phyloP scores from a whole-genome alignment of 225 moss, liverwort and hornwort genomes.

The Sphagnum tenellum region DNA sequence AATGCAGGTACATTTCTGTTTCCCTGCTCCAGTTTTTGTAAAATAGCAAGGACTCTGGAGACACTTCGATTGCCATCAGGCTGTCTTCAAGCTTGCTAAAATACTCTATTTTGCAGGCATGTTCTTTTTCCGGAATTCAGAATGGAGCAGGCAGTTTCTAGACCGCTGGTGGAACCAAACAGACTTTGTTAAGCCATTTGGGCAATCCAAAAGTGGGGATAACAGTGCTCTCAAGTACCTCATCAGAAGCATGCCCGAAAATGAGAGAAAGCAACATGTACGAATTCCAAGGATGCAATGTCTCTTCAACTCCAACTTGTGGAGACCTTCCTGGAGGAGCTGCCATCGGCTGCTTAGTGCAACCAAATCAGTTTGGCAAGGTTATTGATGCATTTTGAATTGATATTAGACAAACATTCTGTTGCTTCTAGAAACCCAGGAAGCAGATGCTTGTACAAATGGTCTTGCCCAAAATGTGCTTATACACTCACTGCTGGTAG shows the following conservation, averaged over 20 bases:
- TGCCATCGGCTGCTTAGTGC: constrained; percentile 59
- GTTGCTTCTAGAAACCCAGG: not conserved
- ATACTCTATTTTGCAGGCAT: constrained; percentile 46
- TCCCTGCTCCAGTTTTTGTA: not conserved
- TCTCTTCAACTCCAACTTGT: constrained; percentile 91
- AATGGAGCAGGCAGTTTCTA: constrained; percentile 87
- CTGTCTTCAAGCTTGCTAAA: not conserved
- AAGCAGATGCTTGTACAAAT: not conserved
- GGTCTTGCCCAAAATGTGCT: not conserved
- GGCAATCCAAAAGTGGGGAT: constrained; percentile 88
- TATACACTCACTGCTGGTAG: not conserved
- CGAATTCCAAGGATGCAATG: constrained; percentile 93
- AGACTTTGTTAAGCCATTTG: constrained; percentile 83
- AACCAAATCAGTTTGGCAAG: constrained; percentile 76
- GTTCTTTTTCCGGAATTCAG: constrained; percentile 93
- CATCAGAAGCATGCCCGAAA: constrained; percentile 61
- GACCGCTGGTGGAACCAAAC: constrained; percentile 95
- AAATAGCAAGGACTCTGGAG: not conserved
- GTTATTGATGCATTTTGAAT: constrained; percentile 13
- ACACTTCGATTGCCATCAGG: not conserved
- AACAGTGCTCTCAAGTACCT: constrained; percentile 81
- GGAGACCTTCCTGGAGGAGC: constrained; percentile 97
- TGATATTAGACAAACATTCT: too few relatives aligned
- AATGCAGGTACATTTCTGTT: constrained; percentile 61
- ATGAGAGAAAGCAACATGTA: constrained; percentile 65